These are phyloP conservation scores for Lentinus brumalis DNA, from an alignment of 768 basidiomycete species.

Conservation along the genomic window DNA sequence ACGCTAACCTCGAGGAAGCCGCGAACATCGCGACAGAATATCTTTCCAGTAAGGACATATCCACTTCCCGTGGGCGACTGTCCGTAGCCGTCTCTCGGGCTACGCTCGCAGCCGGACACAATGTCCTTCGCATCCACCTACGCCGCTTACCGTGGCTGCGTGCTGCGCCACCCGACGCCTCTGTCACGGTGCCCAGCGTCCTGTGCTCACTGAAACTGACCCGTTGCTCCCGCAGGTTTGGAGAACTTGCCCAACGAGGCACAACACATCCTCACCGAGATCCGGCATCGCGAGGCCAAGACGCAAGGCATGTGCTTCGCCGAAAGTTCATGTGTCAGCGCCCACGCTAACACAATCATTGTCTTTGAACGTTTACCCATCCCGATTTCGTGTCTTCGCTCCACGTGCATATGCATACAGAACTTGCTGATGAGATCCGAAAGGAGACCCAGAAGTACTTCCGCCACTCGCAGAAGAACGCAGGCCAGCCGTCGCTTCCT, in stretches of 20 bases:
- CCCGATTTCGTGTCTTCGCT: neutral
- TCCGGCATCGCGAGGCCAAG: constrained; percentile 44
- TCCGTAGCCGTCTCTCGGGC: neutral
- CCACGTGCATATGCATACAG: constrained; percentile 26
- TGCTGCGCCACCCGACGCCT: neutral
- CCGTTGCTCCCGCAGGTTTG: constrained; percentile 35
- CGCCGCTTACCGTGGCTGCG: too few species aligned
- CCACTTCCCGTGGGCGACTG: neutral
- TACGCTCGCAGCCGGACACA: neutral
- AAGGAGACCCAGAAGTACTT: constrained; percentile 47
- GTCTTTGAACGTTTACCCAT: neutral
- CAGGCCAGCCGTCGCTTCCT: constrained; percentile 21
- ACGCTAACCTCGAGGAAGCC: constrained; percentile 46
- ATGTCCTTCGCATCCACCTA: neutral
- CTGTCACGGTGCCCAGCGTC: neutral
- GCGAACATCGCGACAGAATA: constrained; percentile 51
- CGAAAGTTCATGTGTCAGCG: neutral
- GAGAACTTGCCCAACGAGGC: constrained; percentile 54
- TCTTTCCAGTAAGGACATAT: constrained; percentile 42
- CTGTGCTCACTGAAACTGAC: neutral
- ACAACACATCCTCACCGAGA: constrained; percentile 49
- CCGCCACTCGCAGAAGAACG: constrained; percentile 41
- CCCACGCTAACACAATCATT: neutral
- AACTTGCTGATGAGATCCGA: constrained; percentile 46
- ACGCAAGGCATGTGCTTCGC: constrained; percentile 39